Evolutionary conservation across 2,329 filamentous ascomycete genomes (phyloP), one percentile per base, ranked within the genome.

Genomic region (Paracamarosporium sp.): DNA sequence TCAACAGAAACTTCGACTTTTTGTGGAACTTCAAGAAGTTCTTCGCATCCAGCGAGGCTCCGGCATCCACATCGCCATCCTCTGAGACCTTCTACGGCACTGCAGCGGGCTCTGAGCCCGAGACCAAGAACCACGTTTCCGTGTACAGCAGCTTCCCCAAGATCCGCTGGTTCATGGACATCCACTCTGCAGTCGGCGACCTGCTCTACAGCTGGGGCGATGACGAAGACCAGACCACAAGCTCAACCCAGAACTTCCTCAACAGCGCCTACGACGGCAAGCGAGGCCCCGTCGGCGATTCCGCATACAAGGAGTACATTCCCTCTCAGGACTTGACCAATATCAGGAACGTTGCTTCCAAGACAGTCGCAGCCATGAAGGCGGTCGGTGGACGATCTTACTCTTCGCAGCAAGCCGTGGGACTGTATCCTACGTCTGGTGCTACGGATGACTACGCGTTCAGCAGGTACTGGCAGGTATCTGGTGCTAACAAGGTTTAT

Each of bases 131-230:
- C 66, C 78, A 86, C 56, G 81, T 80, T 56, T 85, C 82, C 74
- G 70, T 85, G 7, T 75, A 86, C 66, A 79, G 83, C 62, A 76
- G 78, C 27, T 83, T 81, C 70, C 70, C 76, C 46, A 79, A 80
- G 43, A 72, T 87, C 44, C 77, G 81, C 27, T 87, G 84, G 84
- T 85, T 85, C 68, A 73, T 86, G 57, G 85, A 88, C 61, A 77
- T 87, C 43, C 85, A 88, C 77, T 85, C 84, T 1, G 82, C 78
- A 27, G 77, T 79, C 0, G 83, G 82, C 2, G 76, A 81, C 30
- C 75, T 88, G 17, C 72, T 87, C 13, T 86, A 86, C 71, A 79
- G 76, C 53, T 87, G 85, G 85, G 85, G 85, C 22, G 82, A 84
- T 60, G 84, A 87, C 61, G 78, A 82, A 45, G 75, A 81, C 55